Conservation (phyloP, 768 basidiomycete genomes). For the Trametes punicea region DNA sequence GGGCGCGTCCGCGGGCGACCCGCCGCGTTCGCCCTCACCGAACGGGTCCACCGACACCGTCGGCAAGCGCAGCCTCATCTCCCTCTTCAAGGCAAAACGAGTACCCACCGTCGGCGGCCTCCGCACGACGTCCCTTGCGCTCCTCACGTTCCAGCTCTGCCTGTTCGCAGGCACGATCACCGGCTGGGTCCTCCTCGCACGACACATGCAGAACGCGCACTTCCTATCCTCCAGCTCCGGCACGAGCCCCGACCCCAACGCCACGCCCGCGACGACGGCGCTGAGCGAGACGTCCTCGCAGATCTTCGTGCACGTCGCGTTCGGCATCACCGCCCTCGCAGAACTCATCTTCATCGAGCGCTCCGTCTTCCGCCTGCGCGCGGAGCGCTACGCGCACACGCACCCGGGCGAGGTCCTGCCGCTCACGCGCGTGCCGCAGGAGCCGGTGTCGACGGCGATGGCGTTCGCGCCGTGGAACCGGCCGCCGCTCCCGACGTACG, state of each 20-base stretch:
- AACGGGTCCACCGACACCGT: slow-evolving; percentile 13
- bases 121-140: slow-evolving; percentile 41
- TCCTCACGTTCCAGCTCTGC: slow-evolving; percentile 38
- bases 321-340: slow-evolving; percentile 47
- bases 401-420: slow-evolving; percentile 53
- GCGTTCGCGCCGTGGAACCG: slow-evolving; percentile 63
- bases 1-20: slow-evolving; percentile 19
- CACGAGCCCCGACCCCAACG: background rate
- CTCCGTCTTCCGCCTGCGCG: slow-evolving; percentile 59
- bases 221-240: background rate
- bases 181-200: slow-evolving; percentile 50
- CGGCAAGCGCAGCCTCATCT: slow-evolving; percentile 33
- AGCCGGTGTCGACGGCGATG: slow-evolving; percentile 14
- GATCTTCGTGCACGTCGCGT: slow-evolving; percentile 64
- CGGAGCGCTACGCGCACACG: slow-evolving; percentile 54
- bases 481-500: slow-evolving; percentile 68
- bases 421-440: slow-evolving; percentile 28
- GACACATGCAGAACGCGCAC: slow-evolving; percentile 19
- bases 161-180: slow-evolving; percentile 46
- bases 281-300: slow-evolving; percentile 15
- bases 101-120: slow-evolving; percentile 42
- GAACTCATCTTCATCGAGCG: slow-evolving; percentile 65
- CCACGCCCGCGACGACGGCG: background rate
- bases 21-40: slow-evolving; percentile 15
- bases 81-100: slow-evolving; percentile 41